Conservation (phyloP, 305 asterid species). For the Solanum hybrid region DNA sequence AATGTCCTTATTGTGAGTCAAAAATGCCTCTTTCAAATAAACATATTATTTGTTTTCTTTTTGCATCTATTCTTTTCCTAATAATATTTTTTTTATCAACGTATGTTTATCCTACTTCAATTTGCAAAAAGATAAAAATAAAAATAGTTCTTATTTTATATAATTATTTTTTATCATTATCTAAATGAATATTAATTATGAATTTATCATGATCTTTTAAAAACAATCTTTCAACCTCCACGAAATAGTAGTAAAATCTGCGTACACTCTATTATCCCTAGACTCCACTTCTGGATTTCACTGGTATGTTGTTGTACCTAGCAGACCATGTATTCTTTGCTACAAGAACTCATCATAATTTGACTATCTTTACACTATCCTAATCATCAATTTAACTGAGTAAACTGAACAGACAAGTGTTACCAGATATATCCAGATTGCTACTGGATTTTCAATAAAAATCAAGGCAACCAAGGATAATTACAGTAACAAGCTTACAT, state of each 20-base stretch:
- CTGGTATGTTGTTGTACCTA: not conserved
- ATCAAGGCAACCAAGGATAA: not conserved
- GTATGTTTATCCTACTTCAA: rapidly evolving
- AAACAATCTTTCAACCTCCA: not conserved
- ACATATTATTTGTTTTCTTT: not conserved
- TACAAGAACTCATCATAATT: not conserved
- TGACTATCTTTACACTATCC: not conserved
- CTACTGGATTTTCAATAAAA: not conserved
- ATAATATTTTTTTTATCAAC: too few relatives aligned
- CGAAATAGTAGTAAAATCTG: too few relatives aligned
- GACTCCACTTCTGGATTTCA: not conserved
- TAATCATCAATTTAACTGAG: not conserved
- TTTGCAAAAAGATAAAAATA: too few relatives aligned
- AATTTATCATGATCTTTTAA: too few relatives aligned
- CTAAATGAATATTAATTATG: too few relatives aligned
- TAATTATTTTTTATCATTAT: too few relatives aligned
- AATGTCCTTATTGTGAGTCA: not conserved
- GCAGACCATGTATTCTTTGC: not conserved
- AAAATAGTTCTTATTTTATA: not conserved
- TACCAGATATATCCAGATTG: not conserved
- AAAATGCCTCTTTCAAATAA: not conserved
- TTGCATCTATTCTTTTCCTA: not conserved
- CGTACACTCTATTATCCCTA: not conserved
- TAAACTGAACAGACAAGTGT: not conserved
- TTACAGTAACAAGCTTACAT: not conserved